These are phyloP conservation scores for Pichia sp. DNA, from an alignment of 1,139 yeast genomes.

Conservation along the genomic window DNA sequence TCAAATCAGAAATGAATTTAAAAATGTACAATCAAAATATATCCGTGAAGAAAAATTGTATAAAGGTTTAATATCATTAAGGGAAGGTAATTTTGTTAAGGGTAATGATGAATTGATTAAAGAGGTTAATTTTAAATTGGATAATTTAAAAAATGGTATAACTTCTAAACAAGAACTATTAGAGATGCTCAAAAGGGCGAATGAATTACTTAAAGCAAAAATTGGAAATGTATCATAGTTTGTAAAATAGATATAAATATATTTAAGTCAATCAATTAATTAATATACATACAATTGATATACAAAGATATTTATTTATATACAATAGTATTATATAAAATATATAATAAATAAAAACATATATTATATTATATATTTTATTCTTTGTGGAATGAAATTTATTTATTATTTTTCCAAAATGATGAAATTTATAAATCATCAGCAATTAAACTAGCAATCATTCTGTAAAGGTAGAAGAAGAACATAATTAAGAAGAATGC, in stretches of 20 bases:
- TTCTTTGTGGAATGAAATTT: too few relatives aligned
- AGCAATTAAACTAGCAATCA: constrained; percentile 90
- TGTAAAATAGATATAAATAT: neutral
- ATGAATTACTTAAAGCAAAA: constrained; percentile 28
- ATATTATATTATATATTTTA: too few relatives aligned
- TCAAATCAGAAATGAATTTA: constrained; percentile 33
- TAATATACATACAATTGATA: too few relatives aligned
- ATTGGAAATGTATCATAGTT: neutral
- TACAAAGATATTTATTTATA: too few relatives aligned
- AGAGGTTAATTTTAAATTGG: constrained; percentile 22
- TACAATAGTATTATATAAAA: too few relatives aligned
- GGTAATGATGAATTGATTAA: constrained; percentile 33
- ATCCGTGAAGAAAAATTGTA: constrained; percentile 22
- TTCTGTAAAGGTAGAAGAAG: constrained; percentile 92
- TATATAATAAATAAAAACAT: too few relatives aligned
- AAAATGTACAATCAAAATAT: constrained; percentile 26
- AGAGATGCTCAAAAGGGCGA: constrained; percentile 33
- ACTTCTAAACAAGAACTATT: constrained; percentile 39
- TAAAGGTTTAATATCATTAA: constrained; percentile 15
- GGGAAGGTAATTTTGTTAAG: constrained; percentile 1
- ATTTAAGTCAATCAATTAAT: too few relatives aligned
- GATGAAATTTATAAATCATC: constrained; percentile 50
- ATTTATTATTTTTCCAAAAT: too few relatives aligned
- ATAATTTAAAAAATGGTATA: constrained; percentile 28
- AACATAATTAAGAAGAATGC: constrained; percentile 89